Conservation (phyloP, 371 early-diverging fungal species). For the Rhizopus sp. region DNA sequence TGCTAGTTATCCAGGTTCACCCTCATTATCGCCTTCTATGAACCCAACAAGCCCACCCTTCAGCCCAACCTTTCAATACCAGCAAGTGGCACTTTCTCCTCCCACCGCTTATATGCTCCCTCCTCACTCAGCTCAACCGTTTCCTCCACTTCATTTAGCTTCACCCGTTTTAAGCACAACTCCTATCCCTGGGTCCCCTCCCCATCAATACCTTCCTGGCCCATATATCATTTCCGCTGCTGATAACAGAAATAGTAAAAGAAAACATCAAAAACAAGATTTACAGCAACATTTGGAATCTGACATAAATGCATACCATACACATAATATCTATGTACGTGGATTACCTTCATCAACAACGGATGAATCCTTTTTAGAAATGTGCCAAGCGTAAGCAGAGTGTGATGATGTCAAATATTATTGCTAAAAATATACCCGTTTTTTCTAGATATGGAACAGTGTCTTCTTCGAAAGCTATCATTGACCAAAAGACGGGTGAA, state of each 20-base stretch:
- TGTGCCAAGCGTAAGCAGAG: conserved; percentile 57
- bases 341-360: conserved; percentile 74
- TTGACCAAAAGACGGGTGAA: conserved; percentile 75
- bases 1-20: conserved; percentile 51
- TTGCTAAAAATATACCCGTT: conserved; percentile 3
- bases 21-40: conserved; percentile 38
- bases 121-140: conserved; percentile 38
- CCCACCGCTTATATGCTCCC: conserved; percentile 44
- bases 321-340: conserved; percentile 82
- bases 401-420: neutral
- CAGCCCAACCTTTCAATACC: conserved; percentile 40
- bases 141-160: conserved; percentile 50
- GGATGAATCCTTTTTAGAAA: conserved; percentile 69
- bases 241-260: conserved; percentile 17
- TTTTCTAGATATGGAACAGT: conserved; percentile 76
- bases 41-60: conserved; percentile 41
- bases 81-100: conserved; percentile 41
- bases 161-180: conserved; percentile 47
- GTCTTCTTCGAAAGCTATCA: conserved; percentile 82
- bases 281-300: conserved; percentile 15
- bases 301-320: conserved; percentile 30
- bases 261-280: conserved; percentile 12
- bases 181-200: conserved; percentile 42
- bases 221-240: conserved; percentile 26
- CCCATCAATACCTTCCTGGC: conserved; percentile 34